Percentiles rank a stretch among this genome's conserved stretches.
phyloP scores from a whole-genome alignment of 2,329 filamentous ascomycete species.

The Zopfia rhizophila region DNA sequence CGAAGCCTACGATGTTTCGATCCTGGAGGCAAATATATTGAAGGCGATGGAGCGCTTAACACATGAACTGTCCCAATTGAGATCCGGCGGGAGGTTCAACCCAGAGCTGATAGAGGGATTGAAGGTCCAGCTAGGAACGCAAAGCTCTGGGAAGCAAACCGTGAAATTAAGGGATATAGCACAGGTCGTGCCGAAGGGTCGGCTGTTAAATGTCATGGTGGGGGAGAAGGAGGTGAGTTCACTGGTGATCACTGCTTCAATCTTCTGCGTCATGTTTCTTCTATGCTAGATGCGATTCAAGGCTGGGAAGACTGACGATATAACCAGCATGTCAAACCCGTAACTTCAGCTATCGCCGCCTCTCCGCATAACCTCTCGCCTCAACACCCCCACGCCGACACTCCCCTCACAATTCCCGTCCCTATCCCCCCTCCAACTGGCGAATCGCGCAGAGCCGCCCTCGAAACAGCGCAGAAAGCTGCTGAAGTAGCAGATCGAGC shows the following conservation, averaged over 20 bases:
- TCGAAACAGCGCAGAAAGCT: slow-evolving; percentile 53
- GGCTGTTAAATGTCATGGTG: slow-evolving; percentile 69
- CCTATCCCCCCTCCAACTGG: slow-evolving; percentile 68
- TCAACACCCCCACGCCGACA: slow-evolving; percentile 60
- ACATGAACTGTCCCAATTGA: slow-evolving; percentile 69
- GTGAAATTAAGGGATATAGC: slow-evolving; percentile 70
- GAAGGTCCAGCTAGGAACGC: slow-evolving; percentile 66
- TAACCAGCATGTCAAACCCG: slow-evolving; percentile 64
- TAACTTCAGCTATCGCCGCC: slow-evolving; percentile 63
- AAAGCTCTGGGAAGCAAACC: slow-evolving; percentile 57
- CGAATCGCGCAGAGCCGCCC: slow-evolving; percentile 59
- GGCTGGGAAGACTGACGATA: neutral
- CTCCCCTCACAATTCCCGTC: slow-evolving; percentile 63
- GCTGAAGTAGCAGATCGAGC: slow-evolving; percentile 54
- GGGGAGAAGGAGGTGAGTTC: slow-evolving; percentile 70
- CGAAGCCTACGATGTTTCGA: slow-evolving; percentile 70
- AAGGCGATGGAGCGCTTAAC: slow-evolving; percentile 66
- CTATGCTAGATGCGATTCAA: slow-evolving; percentile 1
- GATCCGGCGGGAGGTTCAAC: slow-evolving; percentile 71
- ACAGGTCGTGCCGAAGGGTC: slow-evolving; percentile 73
- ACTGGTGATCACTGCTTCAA: neutral
- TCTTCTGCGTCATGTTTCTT: neutral
- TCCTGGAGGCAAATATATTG: slow-evolving; percentile 66
- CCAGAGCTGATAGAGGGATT: slow-evolving; percentile 69
- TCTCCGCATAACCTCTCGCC: slow-evolving; percentile 62